Evolutionary conservation across 139 green algal genomes (phyloP).

Genomic region (Chloropicon primus): DNA sequence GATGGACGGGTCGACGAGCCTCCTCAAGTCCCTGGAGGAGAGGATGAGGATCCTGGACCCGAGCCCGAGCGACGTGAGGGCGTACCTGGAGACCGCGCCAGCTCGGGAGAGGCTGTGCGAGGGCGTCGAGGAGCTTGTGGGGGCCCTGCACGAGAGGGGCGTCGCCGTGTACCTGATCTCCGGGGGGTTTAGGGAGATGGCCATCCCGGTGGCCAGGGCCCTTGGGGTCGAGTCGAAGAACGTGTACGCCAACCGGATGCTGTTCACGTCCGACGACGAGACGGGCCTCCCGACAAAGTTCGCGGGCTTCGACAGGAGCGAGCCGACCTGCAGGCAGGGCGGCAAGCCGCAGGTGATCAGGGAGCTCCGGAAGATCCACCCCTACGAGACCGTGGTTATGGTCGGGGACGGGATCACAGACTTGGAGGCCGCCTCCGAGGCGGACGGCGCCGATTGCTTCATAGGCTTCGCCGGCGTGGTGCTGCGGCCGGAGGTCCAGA

Average conservation of each 20-base stretch:
- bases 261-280: conserved; percentile 61
- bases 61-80: conserved; percentile 38
- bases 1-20: conserved; percentile 48
- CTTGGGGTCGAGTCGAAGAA: conserved; percentile 62
- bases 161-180: conserved; percentile 86
- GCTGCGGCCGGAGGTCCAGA: conserved; percentile 1
- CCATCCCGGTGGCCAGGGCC: conserved; percentile 76
- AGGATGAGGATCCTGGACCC: conserved; percentile 45
- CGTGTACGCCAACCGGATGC: conserved; percentile 89
- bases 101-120: conserved; percentile 5
- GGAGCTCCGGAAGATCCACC: conserved; percentile 57
- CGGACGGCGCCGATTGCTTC: conserved; percentile 49
- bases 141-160: conserved; percentile 33
- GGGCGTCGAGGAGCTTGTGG: conserved; percentile 82
- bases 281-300: conserved; percentile 47
- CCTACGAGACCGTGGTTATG: conserved; percentile 66
- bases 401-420: conserved; percentile 95
- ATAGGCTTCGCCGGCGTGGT: conserved; percentile 46
- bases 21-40: conserved; percentile 38
- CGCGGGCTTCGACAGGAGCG: conserved; percentile 76
- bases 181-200: conserved; percentile 86
- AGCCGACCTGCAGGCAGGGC: conserved; percentile 79
- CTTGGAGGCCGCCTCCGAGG: conserved; percentile 53
- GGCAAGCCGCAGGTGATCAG: conserved; percentile 79
- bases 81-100: conserved; percentile 31